These are phyloP conservation scores for Paspalum notatum DNA, from an alignment of 176 grass and related monocot species.

Conservation along the genomic window DNA sequence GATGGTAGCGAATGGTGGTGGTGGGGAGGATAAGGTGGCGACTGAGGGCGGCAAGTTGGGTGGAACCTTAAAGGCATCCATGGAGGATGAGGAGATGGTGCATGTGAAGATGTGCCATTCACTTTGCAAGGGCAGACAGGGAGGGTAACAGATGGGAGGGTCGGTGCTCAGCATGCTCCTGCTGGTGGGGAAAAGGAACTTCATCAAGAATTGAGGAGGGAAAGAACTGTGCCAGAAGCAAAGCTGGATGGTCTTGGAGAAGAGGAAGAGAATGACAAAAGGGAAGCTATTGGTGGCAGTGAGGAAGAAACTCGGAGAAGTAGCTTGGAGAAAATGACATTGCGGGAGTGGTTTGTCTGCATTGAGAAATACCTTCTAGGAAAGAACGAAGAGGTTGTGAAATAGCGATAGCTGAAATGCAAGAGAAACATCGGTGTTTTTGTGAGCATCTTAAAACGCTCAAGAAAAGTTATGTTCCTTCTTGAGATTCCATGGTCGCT, in stretches of 20 bases:
- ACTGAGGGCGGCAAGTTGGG: slow-evolving; percentile 11
- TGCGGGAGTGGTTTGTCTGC: slow-evolving; percentile 76
- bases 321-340: slow-evolving; percentile 70
- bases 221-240: neutral
- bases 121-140: slow-evolving; percentile 7
- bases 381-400: slow-evolving; percentile 58
- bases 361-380: slow-evolving; percentile 54
- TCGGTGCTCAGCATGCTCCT: neutral
- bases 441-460: slow-evolving; percentile 50
- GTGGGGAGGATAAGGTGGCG: slow-evolving; percentile 26
- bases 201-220: neutral
- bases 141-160: slow-evolving; percentile 10
- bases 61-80: slow-evolving; percentile 1
- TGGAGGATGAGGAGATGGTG: slow-evolving; percentile 23
- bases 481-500: slow-evolving; percentile 37
- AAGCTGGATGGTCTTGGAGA: slow-evolving; percentile 26
- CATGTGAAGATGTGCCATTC: slow-evolving; percentile 2
- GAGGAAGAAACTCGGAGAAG: slow-evolving; percentile 26
- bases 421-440: slow-evolving; percentile 45
- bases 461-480: slow-evolving; percentile 19
- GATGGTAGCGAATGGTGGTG: slow-evolving; percentile 16
- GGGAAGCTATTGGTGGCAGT: slow-evolving; percentile 6
- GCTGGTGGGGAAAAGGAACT: neutral
- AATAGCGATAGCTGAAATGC: slow-evolving; percentile 49
- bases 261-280: slow-evolving; percentile 33